Conservation (phyloP, 116 monocot species). For the Trichopus zeylanicus region DNA sequence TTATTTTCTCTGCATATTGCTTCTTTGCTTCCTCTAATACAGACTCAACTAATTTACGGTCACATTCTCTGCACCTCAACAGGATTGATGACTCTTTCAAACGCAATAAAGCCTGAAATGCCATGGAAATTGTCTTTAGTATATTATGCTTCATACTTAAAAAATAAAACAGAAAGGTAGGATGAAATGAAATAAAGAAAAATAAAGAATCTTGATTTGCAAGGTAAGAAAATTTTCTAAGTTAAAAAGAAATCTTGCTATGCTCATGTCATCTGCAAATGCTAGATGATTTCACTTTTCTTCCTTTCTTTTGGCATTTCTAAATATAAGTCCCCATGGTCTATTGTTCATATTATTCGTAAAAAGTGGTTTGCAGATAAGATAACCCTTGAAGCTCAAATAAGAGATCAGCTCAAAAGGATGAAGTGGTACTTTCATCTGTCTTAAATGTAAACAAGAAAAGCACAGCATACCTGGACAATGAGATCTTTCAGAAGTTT, state of each 20-base stretch:
- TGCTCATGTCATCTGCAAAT: too few relatives aligned
- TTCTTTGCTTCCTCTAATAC: slow-evolving; percentile 42
- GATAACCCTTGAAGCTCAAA: not conserved
- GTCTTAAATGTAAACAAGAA: not conserved
- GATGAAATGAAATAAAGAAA: slow-evolving; percentile 1
- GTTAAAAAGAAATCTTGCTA: not conserved
- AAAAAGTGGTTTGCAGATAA: too few relatives aligned
- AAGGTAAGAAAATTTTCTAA: not conserved
- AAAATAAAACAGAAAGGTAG: not conserved
- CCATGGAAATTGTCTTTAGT: not conserved
- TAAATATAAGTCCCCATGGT: too few relatives aligned
- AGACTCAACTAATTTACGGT: slow-evolving; percentile 35
- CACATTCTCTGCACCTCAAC: slow-evolving; percentile 53
- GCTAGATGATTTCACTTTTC: too few relatives aligned
- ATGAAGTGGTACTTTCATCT: not conserved
- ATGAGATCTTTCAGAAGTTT: slow-evolving; percentile 51
- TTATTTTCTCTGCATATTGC: slow-evolving; percentile 39
- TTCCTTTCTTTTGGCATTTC: too few relatives aligned
- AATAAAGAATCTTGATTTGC: not conserved
- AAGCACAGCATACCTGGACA: slow-evolving; percentile 34
- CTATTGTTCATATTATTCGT: too few relatives aligned
- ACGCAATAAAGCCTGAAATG: slow-evolving; percentile 51
- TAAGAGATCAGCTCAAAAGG: not conserved
- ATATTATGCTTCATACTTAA: not conserved
- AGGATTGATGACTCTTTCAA: slow-evolving; percentile 62